Percentiles rank a stretch among this genome's conserved stretches.
Evolutionary conservation across 768 basidiomycete species (phyloP).

Genomic region (Collybia sordida): DNA sequence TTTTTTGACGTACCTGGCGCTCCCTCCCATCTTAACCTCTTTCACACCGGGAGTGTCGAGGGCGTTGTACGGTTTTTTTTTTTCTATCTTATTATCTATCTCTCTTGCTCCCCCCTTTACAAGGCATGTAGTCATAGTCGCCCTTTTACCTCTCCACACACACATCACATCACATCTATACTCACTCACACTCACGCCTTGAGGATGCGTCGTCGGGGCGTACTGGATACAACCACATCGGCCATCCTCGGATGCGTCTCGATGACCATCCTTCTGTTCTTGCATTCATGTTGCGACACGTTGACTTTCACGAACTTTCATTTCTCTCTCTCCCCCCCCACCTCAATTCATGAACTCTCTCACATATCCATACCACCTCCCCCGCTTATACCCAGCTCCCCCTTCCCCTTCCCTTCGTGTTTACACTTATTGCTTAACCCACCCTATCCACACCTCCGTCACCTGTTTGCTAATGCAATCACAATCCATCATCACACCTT

Average conservation of each 20-base stretch:
- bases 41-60: not conserved
- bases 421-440: constrained; percentile 2
- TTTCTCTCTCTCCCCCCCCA: constrained; percentile 5
- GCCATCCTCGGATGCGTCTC: constrained; percentile 37
- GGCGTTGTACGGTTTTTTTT: constrained; percentile 8
- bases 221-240: constrained; percentile 28
- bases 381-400: constrained; percentile 2
- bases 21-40: constrained; percentile 10
- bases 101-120: constrained; percentile 11
- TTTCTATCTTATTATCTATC: constrained; percentile 13
- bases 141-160: constrained; percentile 13
- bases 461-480: not conserved
- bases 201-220: constrained; percentile 35
- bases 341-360: constrained; percentile 18
- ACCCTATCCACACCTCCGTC: not conserved
- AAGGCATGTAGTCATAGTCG: constrained; percentile 33
- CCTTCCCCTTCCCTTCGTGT: not conserved
- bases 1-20: constrained; percentile 3
- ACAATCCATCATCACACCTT: too few relatives aligned
- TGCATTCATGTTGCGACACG: constrained; percentile 19
- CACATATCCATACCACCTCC: constrained; percentile 12
- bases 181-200: constrained; percentile 11
- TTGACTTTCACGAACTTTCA: constrained; percentile 12
- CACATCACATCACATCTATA: too few relatives aligned
- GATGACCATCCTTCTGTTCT: constrained; percentile 30